Evolutionary conservation across 306 rosid species (phyloP), one percentile per base, ranked within the genome.

Genomic region (Begonia masoniana): DNA sequence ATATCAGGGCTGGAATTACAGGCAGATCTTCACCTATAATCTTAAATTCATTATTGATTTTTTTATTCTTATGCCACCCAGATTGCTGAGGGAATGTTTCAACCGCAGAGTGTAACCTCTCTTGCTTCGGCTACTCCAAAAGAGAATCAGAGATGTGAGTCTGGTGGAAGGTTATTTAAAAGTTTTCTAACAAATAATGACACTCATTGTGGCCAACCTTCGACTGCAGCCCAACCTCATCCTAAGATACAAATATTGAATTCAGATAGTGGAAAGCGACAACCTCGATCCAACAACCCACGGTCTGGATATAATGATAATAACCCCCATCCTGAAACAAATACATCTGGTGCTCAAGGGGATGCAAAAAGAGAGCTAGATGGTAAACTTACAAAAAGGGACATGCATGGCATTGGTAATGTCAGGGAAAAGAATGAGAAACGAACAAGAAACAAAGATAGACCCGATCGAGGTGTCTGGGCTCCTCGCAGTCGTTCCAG

Each of bases 401-500:
- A 77, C 56, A 13, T 43, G 41, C 82, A 75, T 78, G 80, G 80
- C 62, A 45, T 59, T 62, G 63, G 71, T 69, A 76, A 47, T 43
- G 57, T 57, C 16, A 62, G 68, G 62, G 96, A 85, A 57, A 91
- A 79, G 74, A 77, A 76, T 56, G 96, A 86, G 57, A 91, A 74
- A 47, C 96, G 85, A 57, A 81, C 91, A 41, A 79, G 92, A 77
- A 81, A 82, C 66, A 89, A 81, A 78, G 97, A 85, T 70, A 82
- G 99, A 68, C 99, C 99, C 59, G 99, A 91, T 73, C 96, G 94
- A 36, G 94, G 94, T 68, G 94, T 91, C 57, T 91, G 99, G 99
- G 55, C 99, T 48, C 99, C 99, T 45, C 95, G 87, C 66, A 93
- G 73, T 49, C 94, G 84, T 41, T 76, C 88, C 58, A 82, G 76